phyloP scores from a whole-genome alignment of 495 filamentous ascomycete species.

The Hyaloscypha variabilis region DNA sequence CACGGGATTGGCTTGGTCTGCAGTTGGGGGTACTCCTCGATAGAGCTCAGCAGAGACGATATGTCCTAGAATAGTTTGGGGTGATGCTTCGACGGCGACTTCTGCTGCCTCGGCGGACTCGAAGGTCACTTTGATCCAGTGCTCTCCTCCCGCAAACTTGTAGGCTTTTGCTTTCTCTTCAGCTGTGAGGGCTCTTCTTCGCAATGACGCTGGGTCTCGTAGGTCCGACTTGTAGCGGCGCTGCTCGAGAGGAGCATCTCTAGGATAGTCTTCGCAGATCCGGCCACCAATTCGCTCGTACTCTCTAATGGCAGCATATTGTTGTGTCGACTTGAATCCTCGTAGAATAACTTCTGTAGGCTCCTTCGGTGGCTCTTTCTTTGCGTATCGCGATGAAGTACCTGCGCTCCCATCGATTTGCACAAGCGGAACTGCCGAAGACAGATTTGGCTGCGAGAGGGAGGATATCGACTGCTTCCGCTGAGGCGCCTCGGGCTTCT shows the following conservation, averaged over 20 bases:
- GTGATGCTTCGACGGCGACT: conserved; percentile 71
- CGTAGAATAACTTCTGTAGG: conserved; percentile 84
- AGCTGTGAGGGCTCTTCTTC: conserved; percentile 59
- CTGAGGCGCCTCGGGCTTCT: conserved; percentile 20
- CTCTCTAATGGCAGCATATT: conserved; percentile 84
- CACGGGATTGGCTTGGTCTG: conserved; percentile 62
- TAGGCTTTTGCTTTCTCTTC: conserved; percentile 76
- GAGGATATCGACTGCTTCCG: conserved; percentile 29
- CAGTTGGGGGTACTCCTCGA: conserved; percentile 66
- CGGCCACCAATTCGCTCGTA: conserved; percentile 79
- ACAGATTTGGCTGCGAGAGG: conserved; percentile 25
- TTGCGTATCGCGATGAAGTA: conserved; percentile 45
- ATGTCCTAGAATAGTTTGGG: conserved; percentile 75
- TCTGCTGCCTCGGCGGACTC: conserved; percentile 80
- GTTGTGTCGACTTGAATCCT: conserved; percentile 72
- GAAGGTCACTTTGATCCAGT: conserved; percentile 95
- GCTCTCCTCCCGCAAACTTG: conserved; percentile 72
- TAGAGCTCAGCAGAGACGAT: conserved; percentile 80
- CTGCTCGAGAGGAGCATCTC: conserved; percentile 61
- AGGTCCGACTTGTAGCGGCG: conserved; percentile 60
- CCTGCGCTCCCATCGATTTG: conserved; percentile 23
- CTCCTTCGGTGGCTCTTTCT: conserved; percentile 65
- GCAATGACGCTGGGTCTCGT: conserved; percentile 65
- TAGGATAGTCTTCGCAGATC: conserved; percentile 89
- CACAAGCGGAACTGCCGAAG: conserved; percentile 3